These are phyloP conservation scores for Arctostaphylos glauca DNA, from an alignment of 148 eudicot genomes.

Conservation along the genomic window DNA sequence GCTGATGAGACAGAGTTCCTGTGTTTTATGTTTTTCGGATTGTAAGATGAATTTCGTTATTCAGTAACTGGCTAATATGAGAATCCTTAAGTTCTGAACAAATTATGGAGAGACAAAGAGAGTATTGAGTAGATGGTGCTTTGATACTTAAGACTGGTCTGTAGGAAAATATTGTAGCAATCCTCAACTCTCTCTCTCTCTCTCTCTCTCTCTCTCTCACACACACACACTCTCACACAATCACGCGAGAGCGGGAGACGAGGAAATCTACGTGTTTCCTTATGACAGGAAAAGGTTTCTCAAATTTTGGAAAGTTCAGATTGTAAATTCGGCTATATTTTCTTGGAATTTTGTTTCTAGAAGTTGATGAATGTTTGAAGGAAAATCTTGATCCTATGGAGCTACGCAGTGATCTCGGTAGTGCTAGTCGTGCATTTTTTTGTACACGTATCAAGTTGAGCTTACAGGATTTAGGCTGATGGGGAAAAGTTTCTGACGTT, in stretches of 20 bases:
- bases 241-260: too few species aligned
- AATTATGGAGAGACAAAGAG: neutral
- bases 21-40: neutral
- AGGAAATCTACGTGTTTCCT: too few species aligned
- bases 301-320: neutral
- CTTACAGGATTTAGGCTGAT: too few species aligned
- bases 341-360: neutral
- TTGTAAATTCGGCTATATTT: neutral
- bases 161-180: neutral
- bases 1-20: slow-evolving; percentile 4
- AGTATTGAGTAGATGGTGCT: neutral
- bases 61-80: neutral
- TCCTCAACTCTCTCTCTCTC: too few species aligned
- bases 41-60: neutral
- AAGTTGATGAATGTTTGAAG: too few species aligned
- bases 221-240: too few species aligned
- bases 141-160: neutral
- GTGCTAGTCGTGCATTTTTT: too few species aligned
- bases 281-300: neutral
- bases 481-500: neutral
- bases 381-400: too few species aligned
- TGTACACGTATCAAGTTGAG: too few species aligned
- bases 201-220: too few species aligned
- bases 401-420: too few species aligned
- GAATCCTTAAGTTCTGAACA: neutral